phyloP scores from a whole-genome alignment of 2,329 filamentous ascomycete species.

The Zymoseptoria ardabiliae region DNA sequence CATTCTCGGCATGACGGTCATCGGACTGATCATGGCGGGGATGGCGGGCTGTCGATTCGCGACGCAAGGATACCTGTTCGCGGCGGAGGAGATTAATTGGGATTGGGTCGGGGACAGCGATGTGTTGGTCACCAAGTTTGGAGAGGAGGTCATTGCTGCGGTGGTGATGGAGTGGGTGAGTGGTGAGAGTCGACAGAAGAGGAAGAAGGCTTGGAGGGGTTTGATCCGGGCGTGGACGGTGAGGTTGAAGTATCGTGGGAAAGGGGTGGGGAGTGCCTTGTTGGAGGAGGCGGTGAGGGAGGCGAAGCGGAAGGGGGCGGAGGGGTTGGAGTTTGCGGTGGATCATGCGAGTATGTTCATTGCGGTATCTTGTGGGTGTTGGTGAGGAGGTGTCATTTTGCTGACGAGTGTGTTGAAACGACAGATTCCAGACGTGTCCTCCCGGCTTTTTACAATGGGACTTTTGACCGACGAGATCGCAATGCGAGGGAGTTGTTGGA shows the following conservation, averaged over 20 bases:
- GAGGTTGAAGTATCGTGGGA: slow-evolving; percentile 57
- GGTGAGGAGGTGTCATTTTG: background rate
- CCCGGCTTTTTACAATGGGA: slow-evolving; percentile 54
- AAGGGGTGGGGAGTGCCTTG: slow-evolving; percentile 65
- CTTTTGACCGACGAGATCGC: slow-evolving; percentile 53
- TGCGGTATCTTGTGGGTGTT: background rate
- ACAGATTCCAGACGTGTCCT: slow-evolving; percentile 49
- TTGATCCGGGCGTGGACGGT: slow-evolving; percentile 81
- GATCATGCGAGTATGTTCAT: slow-evolving; percentile 65
- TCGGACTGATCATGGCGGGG: slow-evolving; percentile 56
- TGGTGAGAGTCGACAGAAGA: slow-evolving; percentile 34
- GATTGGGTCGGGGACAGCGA: slow-evolving; percentile 51
- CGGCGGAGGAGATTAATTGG: slow-evolving; percentile 56
- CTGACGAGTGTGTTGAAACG: slow-evolving; percentile 3
- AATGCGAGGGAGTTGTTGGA: slow-evolving; percentile 42
- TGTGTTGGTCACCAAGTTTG: slow-evolving; percentile 58
- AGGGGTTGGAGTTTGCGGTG: slow-evolving; percentile 63
- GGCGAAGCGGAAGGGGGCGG: slow-evolving; percentile 61
- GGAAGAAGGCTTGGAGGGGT: slow-evolving; percentile 54
- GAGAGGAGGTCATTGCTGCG: slow-evolving; percentile 62
- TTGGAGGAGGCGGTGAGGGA: slow-evolving; percentile 64
- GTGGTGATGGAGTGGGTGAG: slow-evolving; percentile 60
- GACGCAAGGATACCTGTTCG: slow-evolving; percentile 54
- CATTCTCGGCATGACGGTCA: slow-evolving; percentile 50
- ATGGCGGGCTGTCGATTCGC: slow-evolving; percentile 55